Base-by-base conservation (phyloP, 2,329 filamentous ascomycete genomes). In the Periconia digitata region DNA sequence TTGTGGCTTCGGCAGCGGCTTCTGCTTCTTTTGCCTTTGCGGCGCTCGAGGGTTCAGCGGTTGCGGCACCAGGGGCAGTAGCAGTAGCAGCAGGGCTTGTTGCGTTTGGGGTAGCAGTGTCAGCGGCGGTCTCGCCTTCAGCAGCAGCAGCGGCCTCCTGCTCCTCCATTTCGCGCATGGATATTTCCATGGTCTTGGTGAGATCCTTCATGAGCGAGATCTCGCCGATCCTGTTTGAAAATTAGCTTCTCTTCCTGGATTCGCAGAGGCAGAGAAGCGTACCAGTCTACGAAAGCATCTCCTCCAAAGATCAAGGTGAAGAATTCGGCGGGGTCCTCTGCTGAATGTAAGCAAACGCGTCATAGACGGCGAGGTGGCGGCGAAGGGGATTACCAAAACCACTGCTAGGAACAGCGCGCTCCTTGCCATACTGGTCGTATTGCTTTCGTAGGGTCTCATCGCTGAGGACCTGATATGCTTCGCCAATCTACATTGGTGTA, bases 121-220 rank as follows among this genome's bases (percentile, higher is more conserved):
- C 56, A 17, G 59, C 43, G 17, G 56, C 60, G 10, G 62, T 58
- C 17, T 58, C 61, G 16, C 51, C 56, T 17, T 76, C 74, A 35
- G 73, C 69, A 47, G 77, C 76, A 2, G 76, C 76, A 5, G 79
- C 78, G 2, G 76, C 75, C 39, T 82, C 85, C 53, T 86, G 84
- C 58, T 88, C 86, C 62, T 90, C 89, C 71, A 85, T 84, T 52
- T 85, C 85, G 47, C 89, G 80, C 85, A 91, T 92, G 17, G 90
- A 92, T 59, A 99, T 97, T 65, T 99, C 94, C 92, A 99, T 97
- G 38, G 92, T 96, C 65, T 91, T 90, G 16, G 92, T 97, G 46
- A 99, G 81, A 67, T 99, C 94, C 77, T 96, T 97, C 89, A 99
- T 96, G 49, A 99, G 84, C 43, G 90, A 94, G 61, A 99, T 96